Conservation (phyloP, 1,284 basidiomycete species). For the Melampsora americana region DNA sequence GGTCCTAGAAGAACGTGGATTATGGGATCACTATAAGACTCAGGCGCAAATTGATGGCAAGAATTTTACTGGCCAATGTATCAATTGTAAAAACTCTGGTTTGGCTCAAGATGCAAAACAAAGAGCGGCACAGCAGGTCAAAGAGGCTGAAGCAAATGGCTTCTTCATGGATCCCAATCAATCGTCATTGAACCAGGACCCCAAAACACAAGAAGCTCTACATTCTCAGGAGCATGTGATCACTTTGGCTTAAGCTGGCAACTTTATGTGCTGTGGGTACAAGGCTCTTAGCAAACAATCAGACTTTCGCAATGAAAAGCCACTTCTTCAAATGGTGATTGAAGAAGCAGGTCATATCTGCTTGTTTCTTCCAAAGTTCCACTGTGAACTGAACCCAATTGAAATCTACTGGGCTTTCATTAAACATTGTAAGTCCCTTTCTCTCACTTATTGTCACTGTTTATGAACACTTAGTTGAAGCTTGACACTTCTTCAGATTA, state of each 20-base stretch:
- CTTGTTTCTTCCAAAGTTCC: slow-evolving; percentile 5
- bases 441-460: no score
- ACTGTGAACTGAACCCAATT: slow-evolving; percentile 14
- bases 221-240: no score
- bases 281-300: not conserved
- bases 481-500: no score
- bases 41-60: not conserved
- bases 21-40: slow-evolving; percentile 1
- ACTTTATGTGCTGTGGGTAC: not conserved
- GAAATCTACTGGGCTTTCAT: slow-evolving; percentile 8
- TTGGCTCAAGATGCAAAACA: not conserved
- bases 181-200: not conserved
- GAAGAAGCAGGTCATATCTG: slow-evolving; percentile 5
- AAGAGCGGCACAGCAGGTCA: not conserved
- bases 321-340: slow-evolving; percentile 4
- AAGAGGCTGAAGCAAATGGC: slow-evolving; percentile 10
- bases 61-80: not conserved
- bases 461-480: no score
- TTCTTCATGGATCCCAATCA: not conserved
- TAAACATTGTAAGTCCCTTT: not conserved
- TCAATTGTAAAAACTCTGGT: not conserved
- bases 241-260: not conserved
- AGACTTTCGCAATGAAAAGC: not conserved
- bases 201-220: not conserved
- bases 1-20: not conserved